Percentiles rank a stretch among this genome's conserved stretches.
Conservation (phyloP, 2,329 filamentous ascomycete genomes). For the Fusarium staphyleae region DNA sequence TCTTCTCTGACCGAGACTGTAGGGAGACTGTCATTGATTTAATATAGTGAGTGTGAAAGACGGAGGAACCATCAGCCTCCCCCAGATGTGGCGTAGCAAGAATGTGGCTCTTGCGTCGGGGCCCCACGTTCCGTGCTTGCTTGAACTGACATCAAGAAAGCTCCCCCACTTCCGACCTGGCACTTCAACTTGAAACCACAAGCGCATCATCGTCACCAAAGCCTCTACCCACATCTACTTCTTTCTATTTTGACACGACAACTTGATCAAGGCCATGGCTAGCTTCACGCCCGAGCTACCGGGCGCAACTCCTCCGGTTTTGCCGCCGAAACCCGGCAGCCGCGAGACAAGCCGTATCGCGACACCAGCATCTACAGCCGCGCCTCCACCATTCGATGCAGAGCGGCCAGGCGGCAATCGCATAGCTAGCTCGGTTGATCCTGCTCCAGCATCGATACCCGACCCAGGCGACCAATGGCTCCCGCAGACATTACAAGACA, state of each 20-base stretch:
- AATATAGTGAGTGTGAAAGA: too few relatives aligned
- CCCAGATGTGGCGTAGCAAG: background rate
- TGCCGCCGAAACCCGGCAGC: constrained; percentile 74
- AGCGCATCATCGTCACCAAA: constrained; percentile 1
- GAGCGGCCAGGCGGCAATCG: constrained; percentile 15
- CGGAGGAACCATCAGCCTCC: background rate
- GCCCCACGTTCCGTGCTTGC: constrained; percentile 20
- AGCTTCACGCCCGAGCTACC: constrained; percentile 42
- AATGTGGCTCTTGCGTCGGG: background rate
- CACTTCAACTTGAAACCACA: constrained; percentile 6
- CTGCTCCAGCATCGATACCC: constrained; percentile 50
- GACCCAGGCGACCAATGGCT: constrained; percentile 79
- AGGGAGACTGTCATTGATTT: background rate
- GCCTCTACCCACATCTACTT: background rate
- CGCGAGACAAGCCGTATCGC: constrained; percentile 72
- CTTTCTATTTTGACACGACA: background rate
- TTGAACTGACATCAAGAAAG: background rate
- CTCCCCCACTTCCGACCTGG: constrained; percentile 23
- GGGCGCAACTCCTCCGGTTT: constrained; percentile 63
- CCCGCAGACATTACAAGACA: constrained; percentile 77
- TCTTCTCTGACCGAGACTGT: background rate
- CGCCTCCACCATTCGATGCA: constrained; percentile 52
- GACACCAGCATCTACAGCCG: constrained; percentile 63
- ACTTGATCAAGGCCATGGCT: constrained; percentile 36
- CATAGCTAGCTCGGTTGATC: constrained; percentile 25